Evolutionary conservation across 2,329 filamentous ascomycete species (phyloP), one percentile per base, ranked within the genome.

Genomic region (Scolecobasidium constrictum): DNA sequence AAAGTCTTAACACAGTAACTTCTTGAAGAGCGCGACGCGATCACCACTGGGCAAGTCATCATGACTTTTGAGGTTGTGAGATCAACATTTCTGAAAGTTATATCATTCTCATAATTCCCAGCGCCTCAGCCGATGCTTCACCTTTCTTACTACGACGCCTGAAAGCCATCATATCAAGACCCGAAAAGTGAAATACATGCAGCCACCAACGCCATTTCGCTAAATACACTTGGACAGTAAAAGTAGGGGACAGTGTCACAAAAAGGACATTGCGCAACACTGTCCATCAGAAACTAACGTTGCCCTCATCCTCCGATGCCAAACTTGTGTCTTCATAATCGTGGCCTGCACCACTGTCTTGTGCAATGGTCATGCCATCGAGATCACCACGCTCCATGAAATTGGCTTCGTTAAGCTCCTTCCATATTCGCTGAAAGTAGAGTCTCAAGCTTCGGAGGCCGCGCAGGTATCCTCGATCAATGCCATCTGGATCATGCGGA

Each of bases 371-470:
- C 35, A 39, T 21, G 5, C 22, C 42, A 31, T 44, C 42, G 5
- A 20, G 60, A 42, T 67, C 61, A 22, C 63, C 63, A 22, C 64
- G 54, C 50, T 66, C 61, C 4, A 64, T 61, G 59, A 61, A 66
- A 19, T 64, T 62, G 19, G 52, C 51, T 38, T 63, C 58, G 35
- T 67, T 68, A 41, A 90, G 73, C 49, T 96, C 88, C 52, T 76
- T 77, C 66, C 92, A 81, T 42, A 98, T 95, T 44, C 79, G 77
- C 52, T 88, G 72, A 54, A 98, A 94, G 59, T 95, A 96, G 56
- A 78, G 75, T 44, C 78, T 75, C 50, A 98, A 65, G 3, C 80
- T 86, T 40, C 81, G 72, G 46, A 98, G 63, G 0, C 92, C 92
- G 44, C 88, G 81, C 33, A 98, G 67, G 55, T 96, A 98, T 0